Percentiles rank a stretch among this genome's conserved stretches.
phyloP scores from a whole-genome alignment of 768 basidiomycete species.

The Daedaleopsis nitida region DNA sequence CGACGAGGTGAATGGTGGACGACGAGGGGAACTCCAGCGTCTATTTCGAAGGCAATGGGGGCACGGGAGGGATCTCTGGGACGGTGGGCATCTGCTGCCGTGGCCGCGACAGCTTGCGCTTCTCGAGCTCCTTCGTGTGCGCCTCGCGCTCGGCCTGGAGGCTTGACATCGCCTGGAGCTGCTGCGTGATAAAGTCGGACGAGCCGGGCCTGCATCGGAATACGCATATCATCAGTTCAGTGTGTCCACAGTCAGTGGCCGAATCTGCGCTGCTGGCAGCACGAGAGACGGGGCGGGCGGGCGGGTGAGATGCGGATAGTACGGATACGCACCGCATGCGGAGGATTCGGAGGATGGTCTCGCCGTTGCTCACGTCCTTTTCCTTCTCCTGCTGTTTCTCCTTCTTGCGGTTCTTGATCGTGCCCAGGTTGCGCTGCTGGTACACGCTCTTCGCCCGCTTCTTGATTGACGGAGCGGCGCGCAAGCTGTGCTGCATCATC shows the following conservation, averaged over 20 bases:
- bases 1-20: background rate
- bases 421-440: slow-evolving; percentile 91
- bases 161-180: slow-evolving; percentile 78
- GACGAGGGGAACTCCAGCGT: background rate
- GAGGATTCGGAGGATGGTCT: slow-evolving; percentile 92
- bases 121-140: slow-evolving; percentile 60
- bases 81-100: slow-evolving; percentile 36
- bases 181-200: slow-evolving; percentile 85
- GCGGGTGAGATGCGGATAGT: background rate
- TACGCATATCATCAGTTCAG: background rate
- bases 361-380: slow-evolving; percentile 71
- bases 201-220: slow-evolving; percentile 61
- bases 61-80: slow-evolving; percentile 31
- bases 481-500: slow-evolving; percentile 88
- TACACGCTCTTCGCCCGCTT: slow-evolving; percentile 93
- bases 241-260: background rate
- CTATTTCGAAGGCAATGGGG: slow-evolving; percentile 23
- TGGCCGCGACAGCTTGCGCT: slow-evolving; percentile 60
- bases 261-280: background rate
- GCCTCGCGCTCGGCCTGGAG: slow-evolving; percentile 83
- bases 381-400: slow-evolving; percentile 87
- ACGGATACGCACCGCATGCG: slow-evolving; percentile 78
- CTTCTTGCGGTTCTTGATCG: slow-evolving; percentile 91
- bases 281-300: background rate
- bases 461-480: slow-evolving; percentile 73